Conservation (phyloP, 2,329 filamentous ascomycete genomes). For the Beauveria sp. region DNA sequence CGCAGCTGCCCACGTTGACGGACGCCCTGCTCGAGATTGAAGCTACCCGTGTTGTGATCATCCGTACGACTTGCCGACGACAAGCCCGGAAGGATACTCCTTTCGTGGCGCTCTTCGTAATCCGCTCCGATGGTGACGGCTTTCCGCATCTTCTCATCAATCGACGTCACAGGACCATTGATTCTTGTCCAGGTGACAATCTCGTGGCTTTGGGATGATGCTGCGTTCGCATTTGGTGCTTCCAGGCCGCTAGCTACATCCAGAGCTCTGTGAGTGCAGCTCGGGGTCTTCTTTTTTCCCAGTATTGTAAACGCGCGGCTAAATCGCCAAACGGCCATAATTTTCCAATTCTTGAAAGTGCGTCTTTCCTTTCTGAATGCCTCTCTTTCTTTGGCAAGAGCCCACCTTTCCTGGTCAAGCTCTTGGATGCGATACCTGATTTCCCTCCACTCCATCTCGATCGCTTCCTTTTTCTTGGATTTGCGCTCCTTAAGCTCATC, state of each 20-base stretch:
- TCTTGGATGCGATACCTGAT: not conserved
- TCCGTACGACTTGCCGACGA: not conserved
- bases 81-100: not conserved
- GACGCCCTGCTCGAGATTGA: not conserved
- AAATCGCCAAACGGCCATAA: not conserved
- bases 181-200: too few relatives aligned
- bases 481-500: not conserved
- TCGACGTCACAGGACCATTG: too few relatives aligned
- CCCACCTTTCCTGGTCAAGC: not conserved
- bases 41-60: not conserved
- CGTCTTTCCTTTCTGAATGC: not conserved
- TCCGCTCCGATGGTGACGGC: not conserved
- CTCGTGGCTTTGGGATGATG: too few relatives aligned
- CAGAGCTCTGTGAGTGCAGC: not conserved
- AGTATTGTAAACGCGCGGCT: not conserved
- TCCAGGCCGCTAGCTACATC: not conserved
- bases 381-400: not conserved
- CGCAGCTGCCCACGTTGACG: too few relatives aligned
- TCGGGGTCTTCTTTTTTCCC: not conserved
- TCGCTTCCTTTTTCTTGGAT: not conserved
- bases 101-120: not conserved
- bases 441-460: not conserved
- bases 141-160: not conserved
- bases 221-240: too few relatives aligned
- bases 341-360: too few relatives aligned